Base-by-base conservation (phyloP, 495 filamentous ascomycete species). In the Xylaria bambusicola region DNA sequence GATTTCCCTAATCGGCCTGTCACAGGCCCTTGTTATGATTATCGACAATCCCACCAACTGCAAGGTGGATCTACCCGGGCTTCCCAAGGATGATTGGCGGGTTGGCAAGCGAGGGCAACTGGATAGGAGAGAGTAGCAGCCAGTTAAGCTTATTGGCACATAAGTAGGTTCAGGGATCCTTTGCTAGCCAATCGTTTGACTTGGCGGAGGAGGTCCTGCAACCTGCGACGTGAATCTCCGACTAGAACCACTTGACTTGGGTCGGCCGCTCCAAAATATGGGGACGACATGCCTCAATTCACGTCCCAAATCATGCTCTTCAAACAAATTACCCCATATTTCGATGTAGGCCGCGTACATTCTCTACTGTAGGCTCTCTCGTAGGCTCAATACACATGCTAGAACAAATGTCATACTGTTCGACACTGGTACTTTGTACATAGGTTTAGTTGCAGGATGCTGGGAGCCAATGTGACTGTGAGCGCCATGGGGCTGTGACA, bases 1-100 rank as follows among this genome's bases (percentile, higher is more conserved):
- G 46, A 63, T 54, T 63, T 68, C 65, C 63, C 60, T 40, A 49
- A 49, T 40, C 59, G 40, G 40, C 66, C 58, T 68, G 60, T 66
- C 50, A 47, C 51, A 61, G 61, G 50, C 45, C 63, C 41, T 45
- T 33, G 66, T 66, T 54, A 55, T 27, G 60, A 61, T 47, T 42
- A 45, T 38, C 23, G 18, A 46, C 51, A 59, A 52, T 15, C 36
- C 36, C 12, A 38, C 36, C 12, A 6, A 3, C 36, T 52, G 60
- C 46, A 35, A 23, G 57, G 58, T 51, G 58, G 66, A 68, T 68
- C 66, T 58, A 62, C 63, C 5, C 47, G 53, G 58, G 55, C 58
- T 53, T 53, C 54, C 36, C 8, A 3, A 38, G 36, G 6, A 5
- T 33, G 29, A 10, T 33, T 5, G 5, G 29, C 29, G 5, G 12